Evolutionary conservation across 441 rosid species (phyloP).

Genomic region (Pelargonium cotyledonis): DNA sequence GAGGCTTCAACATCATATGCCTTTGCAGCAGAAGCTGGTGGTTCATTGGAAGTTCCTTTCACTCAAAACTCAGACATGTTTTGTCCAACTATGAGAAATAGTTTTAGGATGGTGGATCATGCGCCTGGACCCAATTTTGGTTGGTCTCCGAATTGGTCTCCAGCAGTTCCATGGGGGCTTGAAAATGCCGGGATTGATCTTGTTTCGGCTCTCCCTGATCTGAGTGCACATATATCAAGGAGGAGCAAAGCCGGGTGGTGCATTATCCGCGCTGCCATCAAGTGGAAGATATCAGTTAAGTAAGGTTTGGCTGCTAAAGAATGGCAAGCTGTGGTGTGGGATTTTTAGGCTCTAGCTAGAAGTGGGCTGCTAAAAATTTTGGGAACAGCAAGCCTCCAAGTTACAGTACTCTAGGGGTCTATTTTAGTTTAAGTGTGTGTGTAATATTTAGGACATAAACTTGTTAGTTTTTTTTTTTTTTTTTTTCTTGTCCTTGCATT

Average conservation of each 20-base stretch:
- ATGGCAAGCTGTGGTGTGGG: neutral
- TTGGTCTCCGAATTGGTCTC: conserved; percentile 14
- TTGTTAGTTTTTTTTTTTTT: neutral
- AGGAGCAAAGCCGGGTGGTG: conserved; percentile 51
- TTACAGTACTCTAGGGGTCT: neutral
- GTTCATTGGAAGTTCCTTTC: conserved; percentile 18
- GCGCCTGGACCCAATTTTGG: conserved; percentile 10
- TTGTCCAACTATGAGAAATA: conserved; percentile 6
- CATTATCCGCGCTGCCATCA: conserved; percentile 54
- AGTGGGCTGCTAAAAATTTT: neutral
- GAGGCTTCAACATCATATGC: conserved; percentile 24
- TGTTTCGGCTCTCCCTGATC: conserved; percentile 26
- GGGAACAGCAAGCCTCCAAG: neutral
- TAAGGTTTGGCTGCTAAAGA: conserved; percentile 27
- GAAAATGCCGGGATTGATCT: conserved; percentile 15
- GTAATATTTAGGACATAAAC: neutral
- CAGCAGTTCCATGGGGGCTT: neutral
- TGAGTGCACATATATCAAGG: conserved; percentile 20
- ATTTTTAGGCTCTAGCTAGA: neutral
- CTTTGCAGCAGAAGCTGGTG: conserved; percentile 10
- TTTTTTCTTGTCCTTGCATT: too few species aligned
- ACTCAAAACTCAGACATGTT: conserved; percentile 35
- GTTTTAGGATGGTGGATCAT: conserved; percentile 6
- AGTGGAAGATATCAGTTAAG: conserved; percentile 21
- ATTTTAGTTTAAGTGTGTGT: neutral